Base-by-base conservation (phyloP, 345 rosid genomes). In the Acer saccharum region DNA sequence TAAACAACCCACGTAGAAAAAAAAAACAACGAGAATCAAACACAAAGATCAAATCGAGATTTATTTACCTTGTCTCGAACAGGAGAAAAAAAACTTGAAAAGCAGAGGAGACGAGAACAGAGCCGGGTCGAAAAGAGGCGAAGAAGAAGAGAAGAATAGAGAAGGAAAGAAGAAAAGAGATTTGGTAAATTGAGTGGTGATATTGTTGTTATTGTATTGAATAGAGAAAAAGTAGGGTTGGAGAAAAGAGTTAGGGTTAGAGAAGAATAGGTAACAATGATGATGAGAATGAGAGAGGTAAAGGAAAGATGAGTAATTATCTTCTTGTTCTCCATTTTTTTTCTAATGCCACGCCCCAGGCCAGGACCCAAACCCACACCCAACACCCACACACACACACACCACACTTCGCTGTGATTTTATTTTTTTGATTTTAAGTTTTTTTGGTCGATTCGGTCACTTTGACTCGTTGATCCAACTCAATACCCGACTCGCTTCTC, bases 281-380 rank as follows among this genome's bases (percentile, higher is more conserved):
- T 65, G 76, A 79, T 65, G 76, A 74, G 81, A 75, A 64, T 65
- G 88, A 79, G 83, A 83, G 71, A 84, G 72, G 83, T 79, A 77
- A 74, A 61, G 81, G 76, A 71, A 77, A 77, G 81, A 78, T 69
- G 78, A 78, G 84, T 87, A 72, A 85, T 86, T 81, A 81, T 86
- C 95, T 85, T 77, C 74, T 84, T 72, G 76, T 83, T 87, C 91
- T 83, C 97, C 98, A 94, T 94, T 72, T 85, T 90, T 90, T 90
- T 79, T 87, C 92, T 91, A 88, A 83, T 91, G 82, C 90, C 89
- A 93, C 91, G 81, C 93, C 93, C 70, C 75, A 68, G 81, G 81
- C 70, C 75, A 68, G 81, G 81, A 71, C 66, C 79, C 67, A 23
- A 52, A 72, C 80, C 54, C 48, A 27, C 14, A 66, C 71, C 81